Base-by-base conservation (phyloP, 192 early-diverging fungal species). In the Backusella tarrabulga region DNA sequence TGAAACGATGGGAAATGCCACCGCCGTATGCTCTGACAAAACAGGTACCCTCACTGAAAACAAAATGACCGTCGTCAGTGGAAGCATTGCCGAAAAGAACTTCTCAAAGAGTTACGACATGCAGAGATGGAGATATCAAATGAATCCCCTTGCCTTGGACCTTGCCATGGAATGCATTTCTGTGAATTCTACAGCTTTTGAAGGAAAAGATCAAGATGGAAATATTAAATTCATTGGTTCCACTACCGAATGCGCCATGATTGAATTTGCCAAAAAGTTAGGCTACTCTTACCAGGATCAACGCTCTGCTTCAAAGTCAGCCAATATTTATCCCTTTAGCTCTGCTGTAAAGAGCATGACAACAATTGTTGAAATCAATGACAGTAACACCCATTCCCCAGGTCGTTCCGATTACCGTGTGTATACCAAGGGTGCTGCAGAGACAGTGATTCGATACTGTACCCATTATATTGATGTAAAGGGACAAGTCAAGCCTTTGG, bases 281-380 rank as follows among this genome's bases (percentile, higher is more conserved):
- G 94, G 93, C 4, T 81, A 83, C 41, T 89, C 88, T 60, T 92
- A 92, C 85, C 85, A 84, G 74, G 76, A 81, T 15, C 68, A 82
- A 21, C 84, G 93, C 67, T 70, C 79, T 4, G 81, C 86, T 72
- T 56, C 66, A 76, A 85, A 83, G 67, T 73, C 89, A n/a, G 85
- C 87, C 17, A 90, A 93, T 54, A 85, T 97, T 36, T 91, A 91
- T 70, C 96, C 97, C 44, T 99, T 99, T 87, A 91, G 91, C 35
- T 97, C 95, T 11, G 87, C 93, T 76, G 89, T 91, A 68, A 99
- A 99, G 89, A 88, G 93, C 71, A 98, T 98, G 97, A 89, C 92
- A 17, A 92, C 91, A 4, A 77, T 93, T 67, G 83, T 91, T 17
- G 85, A 88, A 35, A 68, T 81, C 12, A 78, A 78, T 19, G 76